Evolutionary conservation across 1,284 basidiomycete species (phyloP).

Genomic region (Cutaneotrichosporon sp.): DNA sequence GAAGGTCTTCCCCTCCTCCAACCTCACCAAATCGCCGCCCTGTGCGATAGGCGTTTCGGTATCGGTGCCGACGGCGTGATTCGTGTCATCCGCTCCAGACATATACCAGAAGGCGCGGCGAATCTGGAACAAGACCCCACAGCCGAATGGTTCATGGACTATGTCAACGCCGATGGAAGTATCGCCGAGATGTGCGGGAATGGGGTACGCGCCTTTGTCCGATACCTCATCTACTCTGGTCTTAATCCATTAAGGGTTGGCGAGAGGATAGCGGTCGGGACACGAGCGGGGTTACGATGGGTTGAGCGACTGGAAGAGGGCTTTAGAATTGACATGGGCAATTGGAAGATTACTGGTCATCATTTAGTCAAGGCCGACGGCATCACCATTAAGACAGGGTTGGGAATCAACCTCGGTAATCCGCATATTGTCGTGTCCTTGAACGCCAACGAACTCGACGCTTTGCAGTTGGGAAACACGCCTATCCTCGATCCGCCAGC

Average conservation of each 20-base stretch:
- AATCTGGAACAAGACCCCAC: background rate
- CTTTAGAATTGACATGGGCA: background rate
- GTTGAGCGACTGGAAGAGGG: background rate
- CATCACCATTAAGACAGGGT: background rate
- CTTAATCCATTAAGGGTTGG: background rate
- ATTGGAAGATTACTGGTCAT: background rate
- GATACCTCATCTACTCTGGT: background rate
- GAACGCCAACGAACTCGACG: background rate
- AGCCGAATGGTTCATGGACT: slow-evolving; percentile 1
- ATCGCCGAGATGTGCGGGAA: slow-evolving; percentile 1
- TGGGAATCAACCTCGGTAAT: slow-evolving; percentile 1
- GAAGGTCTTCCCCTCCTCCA: background rate
- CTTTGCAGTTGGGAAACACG: background rate
- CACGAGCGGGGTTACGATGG: background rate
- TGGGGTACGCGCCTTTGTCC: background rate
- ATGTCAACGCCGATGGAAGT: background rate
- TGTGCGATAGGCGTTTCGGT: background rate
- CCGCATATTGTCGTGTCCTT: background rate
- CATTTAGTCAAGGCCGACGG: background rate
- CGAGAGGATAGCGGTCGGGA: background rate
- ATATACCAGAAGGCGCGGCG: background rate
- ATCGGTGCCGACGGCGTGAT: background rate
- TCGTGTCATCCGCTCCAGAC: background rate
- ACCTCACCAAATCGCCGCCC: background rate
- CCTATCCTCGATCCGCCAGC: background rate